Evolutionary conservation across 2,329 filamentous ascomycete species (phyloP), one percentile per base, ranked within the genome.

Genomic region (Fusarium paranaense): DNA sequence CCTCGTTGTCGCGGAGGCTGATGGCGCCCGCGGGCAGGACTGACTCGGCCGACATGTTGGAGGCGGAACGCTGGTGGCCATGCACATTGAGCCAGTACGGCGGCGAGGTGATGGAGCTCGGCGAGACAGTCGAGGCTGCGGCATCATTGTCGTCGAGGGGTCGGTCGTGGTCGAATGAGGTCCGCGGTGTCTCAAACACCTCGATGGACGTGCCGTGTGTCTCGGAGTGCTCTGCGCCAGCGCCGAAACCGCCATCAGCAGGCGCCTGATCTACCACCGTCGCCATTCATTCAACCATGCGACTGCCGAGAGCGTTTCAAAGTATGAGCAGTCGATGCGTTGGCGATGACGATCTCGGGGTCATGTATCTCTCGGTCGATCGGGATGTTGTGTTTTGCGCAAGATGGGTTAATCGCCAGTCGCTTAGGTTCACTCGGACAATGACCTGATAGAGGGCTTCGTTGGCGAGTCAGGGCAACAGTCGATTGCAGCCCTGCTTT

Each of bases 1-100:
- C 86, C 74, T 91, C 90, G 80, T 92, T 92, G 79, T 92, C 90
- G 71, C 87, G 88, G 68, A 92, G 82, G 9, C 86, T 90, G 74
- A 92, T 92, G 50, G 87, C 88, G 38, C 88, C 88, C 0, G 81
- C 78, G 1, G 85, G 84, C n/a, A 89, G 81, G 42, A 87, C 78
- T 47, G 87, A 89, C 45, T 88, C 84, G 61, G 77, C 81, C 9
- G 89, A 90, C 22, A 85, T 77, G 69, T 81, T 87, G n/a, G 84
- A 86, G 16, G 80, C 69, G 59, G 77, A 81, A 35, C 86, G 83
- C 52, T 80, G 78, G 70, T 85, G 85, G 4, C 71, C 66, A 13
- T 72, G 75, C 64, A 80, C 72, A 65, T 81, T 82, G 56, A 78
- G 74, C 86, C 86, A 87, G 77, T 87, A 87, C 6, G 86, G 86